These are phyloP conservation scores for Entophlyctis luteolus DNA, from an alignment of 192 early-diverging fungal genomes.

Conservation along the genomic window DNA sequence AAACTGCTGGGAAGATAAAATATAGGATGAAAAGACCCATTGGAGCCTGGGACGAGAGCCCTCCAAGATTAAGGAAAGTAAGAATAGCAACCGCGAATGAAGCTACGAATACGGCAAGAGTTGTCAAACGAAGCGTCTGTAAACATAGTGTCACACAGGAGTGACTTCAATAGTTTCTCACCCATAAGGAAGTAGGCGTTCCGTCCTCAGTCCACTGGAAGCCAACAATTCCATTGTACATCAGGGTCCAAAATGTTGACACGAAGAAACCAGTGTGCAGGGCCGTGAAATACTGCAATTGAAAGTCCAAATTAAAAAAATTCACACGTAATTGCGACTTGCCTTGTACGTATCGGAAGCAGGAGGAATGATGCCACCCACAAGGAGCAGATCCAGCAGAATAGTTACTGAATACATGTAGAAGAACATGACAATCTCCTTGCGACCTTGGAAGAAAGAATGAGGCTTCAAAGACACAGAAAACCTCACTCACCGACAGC, in stretches of 20 bases:
- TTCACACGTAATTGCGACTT: neutral
- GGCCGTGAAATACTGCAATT: constrained; percentile 73
- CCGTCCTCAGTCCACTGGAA: constrained; percentile 98
- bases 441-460: constrained; percentile 68
- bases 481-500: constrained; percentile 75
- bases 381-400: constrained; percentile 83
- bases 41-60: constrained; percentile 61
- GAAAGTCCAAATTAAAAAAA: neutral
- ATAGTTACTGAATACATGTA: constrained; percentile 87
- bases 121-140: constrained; percentile 79
- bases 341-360: constrained; percentile 69
- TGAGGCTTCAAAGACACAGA: constrained; percentile 7
- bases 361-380: constrained; percentile 89
- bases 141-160: too few species aligned
- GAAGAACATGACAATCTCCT: constrained; percentile 98
- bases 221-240: constrained; percentile 92
- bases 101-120: constrained; percentile 73
- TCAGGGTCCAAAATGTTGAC: constrained; percentile 86
- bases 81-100: constrained; percentile 76
- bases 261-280: constrained; percentile 76
- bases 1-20: constrained; percentile 80
- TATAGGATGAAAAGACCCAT: constrained; percentile 78
- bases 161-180: constrained; percentile 38
- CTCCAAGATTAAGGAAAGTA: constrained; percentile 69
- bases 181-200: constrained; percentile 89